Evolutionary conservation across 1,284 basidiomycete species (phyloP).

Genomic region (Abortiporus biennis): DNA sequence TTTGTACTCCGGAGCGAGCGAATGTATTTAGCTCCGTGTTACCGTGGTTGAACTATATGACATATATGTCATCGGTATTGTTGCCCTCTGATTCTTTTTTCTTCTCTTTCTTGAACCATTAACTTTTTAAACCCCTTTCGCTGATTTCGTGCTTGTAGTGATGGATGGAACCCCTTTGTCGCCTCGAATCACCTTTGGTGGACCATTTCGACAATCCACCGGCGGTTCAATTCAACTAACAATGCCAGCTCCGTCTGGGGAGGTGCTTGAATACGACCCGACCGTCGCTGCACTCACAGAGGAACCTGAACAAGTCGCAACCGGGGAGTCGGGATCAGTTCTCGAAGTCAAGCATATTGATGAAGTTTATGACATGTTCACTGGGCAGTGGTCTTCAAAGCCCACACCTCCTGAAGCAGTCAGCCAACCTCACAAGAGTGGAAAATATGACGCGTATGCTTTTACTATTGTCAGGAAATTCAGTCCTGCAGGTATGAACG

Average conservation of each 20-base stretch:
- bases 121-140: no score
- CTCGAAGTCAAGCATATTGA: constrained; percentile 23
- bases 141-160: no score
- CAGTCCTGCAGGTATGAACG: constrained; percentile 14
- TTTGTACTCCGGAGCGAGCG: no score
- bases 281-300: background rate
- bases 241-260: constrained; percentile 5
- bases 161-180: no score
- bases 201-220: no score
- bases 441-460: constrained; percentile 23
- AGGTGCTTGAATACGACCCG: constrained; percentile 5
- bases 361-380: constrained; percentile 21
- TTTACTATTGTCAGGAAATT: constrained; percentile 25
- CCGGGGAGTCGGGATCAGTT: constrained; percentile 19
- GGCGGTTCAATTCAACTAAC: no score
- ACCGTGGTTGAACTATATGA: no score
- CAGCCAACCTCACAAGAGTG: constrained; percentile 10
- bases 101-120: no score
- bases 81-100: no score
- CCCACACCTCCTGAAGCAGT: constrained; percentile 18
- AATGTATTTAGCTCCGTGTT: no score
- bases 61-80: no score
- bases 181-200: no score
- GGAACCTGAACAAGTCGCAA: constrained; percentile 16
- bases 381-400: constrained; percentile 19